phyloP scores from a whole-genome alignment of 1,284 basidiomycete genomes.

The Coniophora puteana region DNA sequence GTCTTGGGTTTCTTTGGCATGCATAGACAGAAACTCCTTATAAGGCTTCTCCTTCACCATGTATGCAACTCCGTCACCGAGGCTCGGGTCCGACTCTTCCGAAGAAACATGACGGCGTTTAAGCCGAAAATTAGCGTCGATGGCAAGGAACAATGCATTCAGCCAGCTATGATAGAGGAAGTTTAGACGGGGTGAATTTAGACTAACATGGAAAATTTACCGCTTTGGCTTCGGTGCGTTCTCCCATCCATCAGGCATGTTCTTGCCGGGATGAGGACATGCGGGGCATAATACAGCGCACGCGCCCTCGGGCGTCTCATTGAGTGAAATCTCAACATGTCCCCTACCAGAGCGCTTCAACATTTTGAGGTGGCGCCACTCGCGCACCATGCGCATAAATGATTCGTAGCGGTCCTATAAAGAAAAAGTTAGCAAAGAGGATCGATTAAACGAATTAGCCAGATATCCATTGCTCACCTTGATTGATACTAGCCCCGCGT shows the following conservation, averaged over 20 bases:
- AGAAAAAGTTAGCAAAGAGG: no score
- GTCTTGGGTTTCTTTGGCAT: no score
- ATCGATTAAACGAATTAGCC: no score
- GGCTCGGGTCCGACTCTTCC: background rate
- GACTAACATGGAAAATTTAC: background rate
- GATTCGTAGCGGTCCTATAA: background rate
- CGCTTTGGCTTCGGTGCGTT: background rate
- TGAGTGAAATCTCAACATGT: background rate
- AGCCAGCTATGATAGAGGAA: background rate
- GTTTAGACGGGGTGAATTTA: no score
- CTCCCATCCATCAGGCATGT: background rate
- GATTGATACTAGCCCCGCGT: conserved; percentile 6
- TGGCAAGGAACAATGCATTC: background rate
- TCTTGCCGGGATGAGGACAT: background rate
- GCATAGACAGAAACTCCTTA: background rate
- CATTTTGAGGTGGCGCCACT: background rate
- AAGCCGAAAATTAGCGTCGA: background rate
- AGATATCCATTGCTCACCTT: no score
- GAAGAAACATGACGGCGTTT: background rate
- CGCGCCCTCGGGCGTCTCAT: background rate
- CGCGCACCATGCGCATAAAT: background rate
- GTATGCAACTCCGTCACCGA: background rate
- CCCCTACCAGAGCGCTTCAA: background rate
- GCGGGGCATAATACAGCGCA: background rate
- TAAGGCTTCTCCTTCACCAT: background rate